Conservation (phyloP, 2,329 filamentous ascomycete genomes). For the Scorias spongiosa region DNA sequence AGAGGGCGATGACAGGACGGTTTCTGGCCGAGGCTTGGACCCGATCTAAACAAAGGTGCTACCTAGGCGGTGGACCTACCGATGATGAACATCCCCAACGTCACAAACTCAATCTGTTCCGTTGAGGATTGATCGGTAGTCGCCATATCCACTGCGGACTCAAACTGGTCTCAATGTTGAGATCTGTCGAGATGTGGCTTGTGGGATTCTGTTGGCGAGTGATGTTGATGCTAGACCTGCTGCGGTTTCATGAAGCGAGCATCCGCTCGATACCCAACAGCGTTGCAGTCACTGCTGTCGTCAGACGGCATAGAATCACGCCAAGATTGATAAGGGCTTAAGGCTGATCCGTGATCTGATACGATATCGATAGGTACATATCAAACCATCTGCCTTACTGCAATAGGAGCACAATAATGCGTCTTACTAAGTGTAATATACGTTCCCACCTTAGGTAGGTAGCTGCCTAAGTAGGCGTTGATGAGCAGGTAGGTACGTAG, state of each 20-base stretch:
- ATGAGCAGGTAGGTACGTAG: too few species aligned
- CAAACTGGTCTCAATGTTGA: background rate
- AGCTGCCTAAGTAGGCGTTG: too few species aligned
- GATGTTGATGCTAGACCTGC: background rate
- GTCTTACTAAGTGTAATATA: too few species aligned
- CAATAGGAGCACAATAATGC: too few species aligned
- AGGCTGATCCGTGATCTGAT: too few species aligned
- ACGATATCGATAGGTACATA: too few species aligned
- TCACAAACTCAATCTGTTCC: conserved; percentile 38
- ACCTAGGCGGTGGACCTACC: conserved; percentile 24
- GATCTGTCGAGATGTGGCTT: background rate
- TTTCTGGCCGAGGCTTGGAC: conserved; percentile 1
- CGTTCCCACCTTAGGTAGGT: too few species aligned
- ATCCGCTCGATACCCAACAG: background rate
- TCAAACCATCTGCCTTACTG: too few species aligned
- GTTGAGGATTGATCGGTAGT: background rate
- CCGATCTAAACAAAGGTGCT: background rate
- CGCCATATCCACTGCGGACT: background rate
- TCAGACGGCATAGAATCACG: background rate
- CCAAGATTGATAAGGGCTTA: background rate
- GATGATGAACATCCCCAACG: conserved; percentile 49
- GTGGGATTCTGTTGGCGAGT: background rate
- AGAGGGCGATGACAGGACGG: background rate
- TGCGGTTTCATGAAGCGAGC: background rate
- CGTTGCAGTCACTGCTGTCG: background rate